Base-by-base conservation (phyloP, 345 rosid genomes). In the Atalantia buxifolia region DNA sequence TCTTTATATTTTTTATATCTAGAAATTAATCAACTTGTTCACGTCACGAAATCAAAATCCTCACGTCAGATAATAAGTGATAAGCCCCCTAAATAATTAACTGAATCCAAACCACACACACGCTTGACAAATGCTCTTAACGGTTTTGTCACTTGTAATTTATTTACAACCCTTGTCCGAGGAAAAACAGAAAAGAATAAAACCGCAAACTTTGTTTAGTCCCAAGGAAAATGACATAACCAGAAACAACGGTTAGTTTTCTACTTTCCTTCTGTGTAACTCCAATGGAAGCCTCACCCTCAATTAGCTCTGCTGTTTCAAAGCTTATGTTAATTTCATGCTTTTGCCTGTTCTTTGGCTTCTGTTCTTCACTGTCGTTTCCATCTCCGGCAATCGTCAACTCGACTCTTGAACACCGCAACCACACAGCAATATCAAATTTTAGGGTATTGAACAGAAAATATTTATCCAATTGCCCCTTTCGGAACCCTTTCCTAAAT, bases 401-500 rank as follows among this genome's bases (percentile, higher is more conserved):
- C 55, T 87, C 95, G 0, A 74, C 77, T 0, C n/a, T 25, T 1
- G 68, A 73, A 18, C 95, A 92, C 72, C 74, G 38, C 1, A 82
- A 86, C 64, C 30, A 86, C 72, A 92, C 96, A 0, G 93, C 80
- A 1, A 77, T 90, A 50, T 87, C 92, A 1, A 84, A 81, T 27
- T 92, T 90, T 62, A 80, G 93, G 28, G 75, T 92, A 6, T 8
- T 92, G 1, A 92, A 92, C 24, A 77, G 96, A 75, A 88, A 88
- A 73, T 21, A 4, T 33, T 64, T 88, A 57, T 0, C 67, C 2
- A 14, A 78, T 4, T 92, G 93, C 56, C 84, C 48, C 2, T 72
- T 73, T 67, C 8, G 8, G 0, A 88, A 81, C 59, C 86, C 86
- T 1, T 78, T 50, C 72, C 72, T 87, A 40, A 71, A 57, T 74